Conservation (phyloP, 2,329 filamentous ascomycete genomes). For the Trichoderma sp. region DNA sequence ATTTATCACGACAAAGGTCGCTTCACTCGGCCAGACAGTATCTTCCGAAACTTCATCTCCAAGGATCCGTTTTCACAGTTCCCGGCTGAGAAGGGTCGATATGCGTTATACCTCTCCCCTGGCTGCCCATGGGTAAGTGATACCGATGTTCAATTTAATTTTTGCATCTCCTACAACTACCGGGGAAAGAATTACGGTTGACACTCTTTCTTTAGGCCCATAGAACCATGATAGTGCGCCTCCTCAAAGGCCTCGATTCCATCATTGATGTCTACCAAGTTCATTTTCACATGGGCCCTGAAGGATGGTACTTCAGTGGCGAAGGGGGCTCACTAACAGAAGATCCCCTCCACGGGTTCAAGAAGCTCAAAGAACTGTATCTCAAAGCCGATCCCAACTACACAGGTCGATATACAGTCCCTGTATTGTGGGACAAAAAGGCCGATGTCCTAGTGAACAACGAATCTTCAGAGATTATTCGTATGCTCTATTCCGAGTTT, state of each 20-base stretch:
- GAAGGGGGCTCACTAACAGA: slow-evolving; percentile 47
- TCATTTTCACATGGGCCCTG: slow-evolving; percentile 59
- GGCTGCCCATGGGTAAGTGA: slow-evolving; percentile 60
- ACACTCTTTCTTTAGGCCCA: slow-evolving; percentile 51
- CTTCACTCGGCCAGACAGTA: slow-evolving; percentile 51
- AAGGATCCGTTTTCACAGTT: slow-evolving; percentile 49
- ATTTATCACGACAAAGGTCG: slow-evolving; percentile 42
- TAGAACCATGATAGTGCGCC: slow-evolving; percentile 67
- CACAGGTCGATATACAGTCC: slow-evolving; percentile 68
- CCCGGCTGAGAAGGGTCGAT: slow-evolving; percentile 57
- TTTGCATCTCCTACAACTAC: neutral
- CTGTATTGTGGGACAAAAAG: slow-evolving; percentile 68
- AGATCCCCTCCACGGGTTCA: slow-evolving; percentile 64
- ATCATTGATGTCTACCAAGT: slow-evolving; percentile 66
- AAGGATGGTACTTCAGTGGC: slow-evolving; percentile 53
- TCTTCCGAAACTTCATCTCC: slow-evolving; percentile 56
- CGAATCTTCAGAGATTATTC: slow-evolving; percentile 79
- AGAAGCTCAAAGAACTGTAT: slow-evolving; percentile 68
- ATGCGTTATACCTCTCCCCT: slow-evolving; percentile 59
- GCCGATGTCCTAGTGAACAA: slow-evolving; percentile 73
- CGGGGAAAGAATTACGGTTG: neutral
- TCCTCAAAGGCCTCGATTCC: slow-evolving; percentile 70
- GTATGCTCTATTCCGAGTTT: slow-evolving; percentile 76
- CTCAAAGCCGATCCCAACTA: slow-evolving; percentile 66
- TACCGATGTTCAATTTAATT: neutral